Base-by-base conservation (phyloP, 495 filamentous ascomycete genomes). In the Entonaema liquescens region DNA sequence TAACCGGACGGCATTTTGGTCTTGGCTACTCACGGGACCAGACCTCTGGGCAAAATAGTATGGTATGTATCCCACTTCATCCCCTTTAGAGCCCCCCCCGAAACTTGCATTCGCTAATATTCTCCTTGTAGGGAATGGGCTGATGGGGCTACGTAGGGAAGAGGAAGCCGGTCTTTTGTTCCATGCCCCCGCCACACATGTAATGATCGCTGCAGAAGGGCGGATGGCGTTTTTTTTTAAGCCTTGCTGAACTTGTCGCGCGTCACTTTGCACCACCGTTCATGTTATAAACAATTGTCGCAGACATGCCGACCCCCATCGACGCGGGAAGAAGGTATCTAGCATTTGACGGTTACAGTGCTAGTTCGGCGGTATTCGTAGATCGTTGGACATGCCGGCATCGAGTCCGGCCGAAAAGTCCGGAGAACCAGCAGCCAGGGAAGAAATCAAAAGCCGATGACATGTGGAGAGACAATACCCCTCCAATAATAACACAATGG, bases 401-500 rank as follows among this genome's bases (percentile, higher is more conserved):
- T 52, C 56, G 57, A 73, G 55, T 73, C 70, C 70, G 65, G 70
- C 65, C 70, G 70, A 73, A 59, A 50, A 55, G 61, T 36, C 47
- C 65, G 70, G 65, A 29, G 40, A 29, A 28, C 62, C 53, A 73
- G 38, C 61, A 62, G 70, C 65, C 61, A 73, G 70, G 70, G 59
- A 73, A 53, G 70, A 73, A 69, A 69, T 62, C 70, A 73, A 73
- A 54, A 73, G 70, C 70, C 70, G 70, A 73, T 35, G 58, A 69
- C 57, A 38, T 73, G 70, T 73, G 70, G 70, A 73, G 65, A 73
- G 62, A 63, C 25, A 60, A 42, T 59, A 61, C 62, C 65, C 65
- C 70, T 69, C 70, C 65, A 68, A 65, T 68, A 29, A 72, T 31
- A 49, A 40, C 35, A 65, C 35, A 40, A 73, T 59, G 52, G 56